Percentiles rank a stretch among this genome's conserved stretches.
Conservation (phyloP, 2,329 filamentous ascomycete genomes). For the Ceratocystis lukuohia region DNA sequence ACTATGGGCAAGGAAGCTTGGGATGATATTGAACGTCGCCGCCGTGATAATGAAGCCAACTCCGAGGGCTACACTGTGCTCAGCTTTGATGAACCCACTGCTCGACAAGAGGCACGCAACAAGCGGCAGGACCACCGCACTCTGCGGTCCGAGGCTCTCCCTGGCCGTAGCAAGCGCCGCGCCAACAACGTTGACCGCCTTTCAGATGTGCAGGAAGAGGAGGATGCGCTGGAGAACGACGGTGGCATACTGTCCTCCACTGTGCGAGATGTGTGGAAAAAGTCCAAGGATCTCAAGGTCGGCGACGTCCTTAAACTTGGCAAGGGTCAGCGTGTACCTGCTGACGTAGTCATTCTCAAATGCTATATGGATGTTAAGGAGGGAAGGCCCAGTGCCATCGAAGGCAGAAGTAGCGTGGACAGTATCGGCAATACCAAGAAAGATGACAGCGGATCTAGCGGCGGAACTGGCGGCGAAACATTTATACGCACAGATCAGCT, state of each 20-base stretch:
- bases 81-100: constrained; percentile 48
- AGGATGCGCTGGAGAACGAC: constrained; percentile 38
- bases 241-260: constrained; percentile 35
- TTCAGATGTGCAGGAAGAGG: constrained; percentile 58
- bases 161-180: constrained; percentile 17
- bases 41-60: constrained; percentile 86
- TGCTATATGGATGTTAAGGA: constrained; percentile 39
- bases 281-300: constrained; percentile 78
- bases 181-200: constrained; percentile 28
- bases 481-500: constrained; percentile 97
- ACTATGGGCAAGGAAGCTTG: constrained; percentile 92
- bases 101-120: constrained; percentile 24
- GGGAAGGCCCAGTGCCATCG: constrained; percentile 20
- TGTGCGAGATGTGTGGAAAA: constrained; percentile 58
- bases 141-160: constrained; percentile 34
- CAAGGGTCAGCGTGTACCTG: constrained; percentile 86
- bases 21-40: constrained; percentile 77
- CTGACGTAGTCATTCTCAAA: constrained; percentile 86
- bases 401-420: constrained; percentile 23
- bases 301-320: constrained; percentile 88
- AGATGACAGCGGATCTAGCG: constrained; percentile 23
- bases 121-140: constrained; percentile 21
- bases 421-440: constrained; percentile 26
- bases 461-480: constrained; percentile 59
- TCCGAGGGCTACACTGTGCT: constrained; percentile 76